Conservation (phyloP, 148 eudicot species). For the Heliamphora exappendiculata region DNA sequence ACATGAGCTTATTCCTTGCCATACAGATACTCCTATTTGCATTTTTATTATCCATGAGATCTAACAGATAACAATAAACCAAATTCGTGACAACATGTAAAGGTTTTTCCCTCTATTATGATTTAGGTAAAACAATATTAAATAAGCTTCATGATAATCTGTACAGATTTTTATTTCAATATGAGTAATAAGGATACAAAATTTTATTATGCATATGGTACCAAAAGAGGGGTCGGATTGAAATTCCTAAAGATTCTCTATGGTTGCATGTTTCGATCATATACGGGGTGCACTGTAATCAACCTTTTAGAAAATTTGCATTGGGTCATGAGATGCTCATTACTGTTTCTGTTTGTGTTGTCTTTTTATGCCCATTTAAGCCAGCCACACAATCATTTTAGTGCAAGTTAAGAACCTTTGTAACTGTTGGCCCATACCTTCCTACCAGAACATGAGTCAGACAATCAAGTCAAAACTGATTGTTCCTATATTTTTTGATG, state of each 20-base stretch:
- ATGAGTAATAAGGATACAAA: background rate
- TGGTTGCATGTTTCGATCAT: too few relatives aligned
- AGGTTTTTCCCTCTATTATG: background rate
- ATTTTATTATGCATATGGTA: background rate
- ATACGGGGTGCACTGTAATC: too few relatives aligned
- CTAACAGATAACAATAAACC: too few relatives aligned
- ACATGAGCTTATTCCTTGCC: background rate
- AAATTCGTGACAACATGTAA: too few relatives aligned
- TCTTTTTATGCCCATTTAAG: background rate
- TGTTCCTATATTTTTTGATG: background rate
- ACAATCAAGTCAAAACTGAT: background rate
- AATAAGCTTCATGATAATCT: background rate
- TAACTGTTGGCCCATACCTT: background rate
- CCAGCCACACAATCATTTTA: background rate
- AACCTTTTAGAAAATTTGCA: too few relatives aligned
- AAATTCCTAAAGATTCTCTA: too few relatives aligned
- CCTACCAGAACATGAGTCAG: background rate
- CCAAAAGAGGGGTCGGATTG: too few relatives aligned
- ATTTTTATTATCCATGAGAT: background rate
- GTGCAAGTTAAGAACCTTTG: background rate
- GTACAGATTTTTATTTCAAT: background rate
- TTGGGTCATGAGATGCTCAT: background rate
- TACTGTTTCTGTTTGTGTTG: background rate
- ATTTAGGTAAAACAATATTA: background rate
- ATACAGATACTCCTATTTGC: background rate